A percentile compares a stretch with the other conserved stretches of the same genome.
Conservation (phyloP, 2,329 filamentous ascomycete genomes). For the Emergomyces pasteurianus region DNA sequence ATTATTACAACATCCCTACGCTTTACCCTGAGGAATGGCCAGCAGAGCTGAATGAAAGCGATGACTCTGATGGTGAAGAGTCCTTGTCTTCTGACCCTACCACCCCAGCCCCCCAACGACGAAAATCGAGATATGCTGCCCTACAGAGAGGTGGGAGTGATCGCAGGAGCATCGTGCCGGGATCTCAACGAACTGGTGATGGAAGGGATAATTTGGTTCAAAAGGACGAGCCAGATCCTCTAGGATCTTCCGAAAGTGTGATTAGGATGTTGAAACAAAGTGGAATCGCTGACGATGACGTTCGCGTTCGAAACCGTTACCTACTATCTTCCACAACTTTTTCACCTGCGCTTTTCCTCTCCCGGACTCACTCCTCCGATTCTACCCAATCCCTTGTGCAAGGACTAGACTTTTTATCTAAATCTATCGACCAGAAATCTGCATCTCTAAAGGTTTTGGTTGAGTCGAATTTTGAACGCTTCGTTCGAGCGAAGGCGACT, state of each 20-base stretch:
- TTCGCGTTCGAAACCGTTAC: conserved; percentile 74
- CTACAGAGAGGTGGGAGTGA: conserved; percentile 65
- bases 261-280: conserved; percentile 64
- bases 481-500: conserved; percentile 91
- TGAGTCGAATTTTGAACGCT: conserved; percentile 96
- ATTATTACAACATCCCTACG: conserved; percentile 76
- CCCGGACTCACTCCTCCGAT: conserved; percentile 76
- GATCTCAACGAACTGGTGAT: conserved; percentile 55
- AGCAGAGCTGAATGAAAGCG: conserved; percentile 61
- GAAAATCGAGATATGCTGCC: conserved; percentile 71
- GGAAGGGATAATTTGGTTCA: conserved; percentile 69
- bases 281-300: conserved; percentile 70
- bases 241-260: conserved; percentile 81
- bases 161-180: conserved; percentile 52
- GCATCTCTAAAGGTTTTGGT: conserved; percentile 92
- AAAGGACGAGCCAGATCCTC: conserved; percentile 81
- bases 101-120: conserved; percentile 27
- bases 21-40: conserved; percentile 80
- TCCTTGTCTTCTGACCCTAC: conserved; percentile 14
- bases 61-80: conserved; percentile 47
- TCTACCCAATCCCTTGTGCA: conserved; percentile 69
- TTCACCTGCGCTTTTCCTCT: conserved; percentile 81
- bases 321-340: conserved; percentile 92
- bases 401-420: conserved; percentile 74
- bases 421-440: conserved; percentile 94